Conservation (phyloP, 2,329 filamentous ascomycete genomes). For the Talaromyces rugulosus region DNA sequence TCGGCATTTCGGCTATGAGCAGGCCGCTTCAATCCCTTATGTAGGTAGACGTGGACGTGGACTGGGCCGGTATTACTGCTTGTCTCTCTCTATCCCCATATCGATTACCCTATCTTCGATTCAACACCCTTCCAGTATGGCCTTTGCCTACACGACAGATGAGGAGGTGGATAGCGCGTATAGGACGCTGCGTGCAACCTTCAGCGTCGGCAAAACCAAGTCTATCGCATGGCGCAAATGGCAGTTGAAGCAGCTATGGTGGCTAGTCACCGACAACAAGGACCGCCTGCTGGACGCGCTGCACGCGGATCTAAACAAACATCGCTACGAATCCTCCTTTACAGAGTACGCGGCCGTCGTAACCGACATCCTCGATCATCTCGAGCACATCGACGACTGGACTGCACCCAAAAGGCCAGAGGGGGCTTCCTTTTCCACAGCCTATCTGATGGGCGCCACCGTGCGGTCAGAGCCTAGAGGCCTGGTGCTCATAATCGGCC, state of each 20-base stretch:
- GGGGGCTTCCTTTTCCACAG: conserved; percentile 24
- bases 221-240: conserved; percentile 36
- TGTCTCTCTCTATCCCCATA: background rate
- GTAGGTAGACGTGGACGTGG: background rate
- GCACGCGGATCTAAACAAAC: conserved; percentile 32
- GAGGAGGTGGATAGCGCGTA: background rate
- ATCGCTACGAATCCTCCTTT: conserved; percentile 29
- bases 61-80: background rate
- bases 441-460: conserved; percentile 24
- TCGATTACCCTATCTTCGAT: background rate
- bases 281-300: conserved; percentile 29
- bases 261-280: conserved; percentile 40
- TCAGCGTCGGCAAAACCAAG: conserved; percentile 31
- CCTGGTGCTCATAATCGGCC: conserved; percentile 41
- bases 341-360: conserved; percentile 30
- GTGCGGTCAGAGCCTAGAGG: conserved; percentile 44
- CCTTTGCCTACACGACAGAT: background rate
- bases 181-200: conserved; percentile 17
- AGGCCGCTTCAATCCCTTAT: background rate
- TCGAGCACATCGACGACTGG: conserved; percentile 40
- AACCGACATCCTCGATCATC: conserved; percentile 32
- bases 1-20: too few relatives aligned
- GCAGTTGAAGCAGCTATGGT: conserved; percentile 41
- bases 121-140: background rate
- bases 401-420: conserved; percentile 31